These are phyloP conservation scores for Garcia nutans DNA, from an alignment of 345 rosid species.

Conservation along the genomic window DNA sequence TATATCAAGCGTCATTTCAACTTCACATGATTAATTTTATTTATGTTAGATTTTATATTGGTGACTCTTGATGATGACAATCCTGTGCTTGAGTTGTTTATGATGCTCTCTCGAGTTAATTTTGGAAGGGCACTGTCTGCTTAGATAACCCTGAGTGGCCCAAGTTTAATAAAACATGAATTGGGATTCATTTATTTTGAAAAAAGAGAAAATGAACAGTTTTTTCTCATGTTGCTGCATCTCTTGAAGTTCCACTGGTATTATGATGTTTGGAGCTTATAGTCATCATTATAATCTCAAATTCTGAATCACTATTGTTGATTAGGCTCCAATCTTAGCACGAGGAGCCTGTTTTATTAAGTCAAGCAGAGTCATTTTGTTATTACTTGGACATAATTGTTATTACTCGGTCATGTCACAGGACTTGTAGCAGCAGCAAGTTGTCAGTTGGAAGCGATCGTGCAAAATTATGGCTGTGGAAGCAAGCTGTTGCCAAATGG, in stretches of 20 bases:
- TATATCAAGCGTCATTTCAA: not conserved
- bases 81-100: not conserved
- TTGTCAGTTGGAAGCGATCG: conserved; percentile 50
- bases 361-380: not conserved
- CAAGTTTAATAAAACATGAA: not conserved
- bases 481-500: conserved; percentile 41
- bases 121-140: conserved; percentile 4
- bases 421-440: conserved; percentile 73
- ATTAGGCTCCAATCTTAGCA: not conserved
- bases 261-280: not conserved
- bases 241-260: not conserved
- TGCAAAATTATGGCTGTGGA: conserved; percentile 35
- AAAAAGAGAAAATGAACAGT: not conserved
- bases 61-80: not conserved
- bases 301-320: not conserved
- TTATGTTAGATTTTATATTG: not conserved
- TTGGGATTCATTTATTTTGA: too few relatives aligned
- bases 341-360: not conserved
- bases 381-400: not conserved
- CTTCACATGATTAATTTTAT: not conserved
- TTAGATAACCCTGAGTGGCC: not conserved
- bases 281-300: not conserved
- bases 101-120: not conserved
- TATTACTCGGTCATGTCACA: conserved; percentile 22
- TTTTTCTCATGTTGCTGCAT: not conserved